Evolutionary conservation across 345 rosid species (phyloP).

Genomic region (Viola odorata): DNA sequence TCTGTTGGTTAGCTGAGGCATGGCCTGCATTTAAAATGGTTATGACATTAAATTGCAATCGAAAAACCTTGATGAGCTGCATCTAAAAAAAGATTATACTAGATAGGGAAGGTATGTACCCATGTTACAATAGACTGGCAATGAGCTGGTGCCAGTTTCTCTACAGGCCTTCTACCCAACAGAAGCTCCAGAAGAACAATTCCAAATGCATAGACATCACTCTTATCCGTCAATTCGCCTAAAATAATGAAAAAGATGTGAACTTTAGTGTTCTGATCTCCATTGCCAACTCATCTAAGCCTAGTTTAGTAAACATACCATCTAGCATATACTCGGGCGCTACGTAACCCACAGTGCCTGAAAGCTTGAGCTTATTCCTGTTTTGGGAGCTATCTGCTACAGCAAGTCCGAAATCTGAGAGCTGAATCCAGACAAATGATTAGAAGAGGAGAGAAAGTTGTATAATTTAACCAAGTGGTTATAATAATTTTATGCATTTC

Average conservation of each 20-base stretch:
- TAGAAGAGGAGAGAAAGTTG: neutral
- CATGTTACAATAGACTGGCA: slow-evolving; percentile 94
- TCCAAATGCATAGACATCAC: slow-evolving; percentile 95
- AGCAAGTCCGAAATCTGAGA: slow-evolving; percentile 97
- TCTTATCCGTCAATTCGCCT: slow-evolving; percentile 92
- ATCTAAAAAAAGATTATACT: neutral
- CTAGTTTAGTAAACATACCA: slow-evolving; percentile 43
- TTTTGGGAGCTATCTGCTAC: slow-evolving; percentile 60
- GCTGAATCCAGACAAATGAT: slow-evolving; percentile 38
- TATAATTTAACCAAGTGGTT: neutral
- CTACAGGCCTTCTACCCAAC: slow-evolving; percentile 77
- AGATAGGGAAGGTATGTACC: slow-evolving; percentile 35
- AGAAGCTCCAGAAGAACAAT: slow-evolving; percentile 93
- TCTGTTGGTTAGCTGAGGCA: slow-evolving; percentile 97
- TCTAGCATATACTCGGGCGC: slow-evolving; percentile 93
- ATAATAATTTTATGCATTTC: slow-evolving; percentile 8
- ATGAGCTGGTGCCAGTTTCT: slow-evolving; percentile 76
- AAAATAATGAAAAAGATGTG: neutral
- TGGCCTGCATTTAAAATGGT: slow-evolving; percentile 55
- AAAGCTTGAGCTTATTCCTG: slow-evolving; percentile 72
- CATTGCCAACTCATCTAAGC: neutral
- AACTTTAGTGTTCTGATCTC: neutral
- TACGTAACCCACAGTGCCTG: slow-evolving; percentile 92
- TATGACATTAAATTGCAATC: slow-evolving; percentile 5
- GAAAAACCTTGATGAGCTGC: neutral